These are phyloP conservation scores for Phytophthora sansomeana DNA, from an alignment of 352 stramenopile genomes.

Conservation along the genomic window DNA sequence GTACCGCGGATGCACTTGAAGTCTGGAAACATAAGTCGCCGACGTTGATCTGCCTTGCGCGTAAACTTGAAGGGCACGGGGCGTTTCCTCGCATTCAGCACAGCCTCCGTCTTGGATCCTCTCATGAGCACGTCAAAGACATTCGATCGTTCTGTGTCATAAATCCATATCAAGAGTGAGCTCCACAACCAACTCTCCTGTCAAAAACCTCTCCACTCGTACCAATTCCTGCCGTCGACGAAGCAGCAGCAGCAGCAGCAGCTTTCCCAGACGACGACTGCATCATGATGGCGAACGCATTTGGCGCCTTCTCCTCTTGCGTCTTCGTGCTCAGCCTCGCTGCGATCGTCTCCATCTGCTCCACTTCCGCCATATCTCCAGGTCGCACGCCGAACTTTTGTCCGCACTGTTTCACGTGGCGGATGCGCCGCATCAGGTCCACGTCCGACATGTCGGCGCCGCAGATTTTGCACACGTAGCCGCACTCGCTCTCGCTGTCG, in stretches of 20 bases:
- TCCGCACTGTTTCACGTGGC: conserved; percentile 84
- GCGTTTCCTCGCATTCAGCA: conserved; percentile 45
- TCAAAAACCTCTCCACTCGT: conserved; percentile 1
- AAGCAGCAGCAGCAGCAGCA: background rate
- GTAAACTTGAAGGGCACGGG: conserved; percentile 43
- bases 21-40: conserved; percentile 58
- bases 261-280: conserved; percentile 36
- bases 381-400: conserved; percentile 72
- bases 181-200: background rate
- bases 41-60: conserved; percentile 29
- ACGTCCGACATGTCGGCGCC: conserved; percentile 52
- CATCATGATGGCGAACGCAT: conserved; percentile 76
- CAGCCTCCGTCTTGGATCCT: conserved; percentile 66
- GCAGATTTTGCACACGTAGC: conserved; percentile 79
- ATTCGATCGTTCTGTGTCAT: conserved; percentile 48
- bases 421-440: conserved; percentile 56
- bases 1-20: conserved; percentile 86
- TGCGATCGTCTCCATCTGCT: conserved; percentile 32
- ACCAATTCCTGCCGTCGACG: conserved; percentile 24
- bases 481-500: conserved; percentile 25
- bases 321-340: conserved; percentile 16
- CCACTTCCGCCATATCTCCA: conserved; percentile 50
- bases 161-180: conserved; percentile 11
- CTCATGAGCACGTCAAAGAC: conserved; percentile 89
- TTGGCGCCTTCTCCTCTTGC: conserved; percentile 17